Conservation (phyloP, 2,329 filamentous ascomycete genomes). For the Coleophoma eucalyptorum region DNA sequence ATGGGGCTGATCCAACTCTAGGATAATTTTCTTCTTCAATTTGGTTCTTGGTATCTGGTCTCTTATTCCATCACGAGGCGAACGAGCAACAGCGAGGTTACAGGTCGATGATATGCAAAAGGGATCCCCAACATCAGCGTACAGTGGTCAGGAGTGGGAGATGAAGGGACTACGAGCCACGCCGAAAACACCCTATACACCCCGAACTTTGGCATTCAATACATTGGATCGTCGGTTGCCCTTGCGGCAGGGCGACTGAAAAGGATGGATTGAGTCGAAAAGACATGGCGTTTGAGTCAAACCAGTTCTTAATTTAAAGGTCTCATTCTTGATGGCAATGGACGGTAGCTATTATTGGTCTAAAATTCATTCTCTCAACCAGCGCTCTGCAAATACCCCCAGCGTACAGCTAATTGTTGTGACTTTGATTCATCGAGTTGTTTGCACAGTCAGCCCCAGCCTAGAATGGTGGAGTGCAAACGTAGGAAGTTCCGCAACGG, state of each 20-base stretch:
- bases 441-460: no score
- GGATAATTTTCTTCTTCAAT: constrained; percentile 57
- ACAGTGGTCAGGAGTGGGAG: constrained; percentile 51
- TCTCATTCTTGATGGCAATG: no score
- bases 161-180: constrained; percentile 45
- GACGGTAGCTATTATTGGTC: no score
- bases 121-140: constrained; percentile 28
- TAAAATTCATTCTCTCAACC: no score
- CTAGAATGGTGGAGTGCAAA: no score
- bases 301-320: no score
- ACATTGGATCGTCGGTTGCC: constrained; percentile 56
- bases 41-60: constrained; percentile 55
- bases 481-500: no score
- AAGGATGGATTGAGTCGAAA: background rate
- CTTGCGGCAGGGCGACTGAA: constrained; percentile 28
- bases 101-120: constrained; percentile 42
- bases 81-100: constrained; percentile 46
- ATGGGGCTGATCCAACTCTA: constrained; percentile 24
- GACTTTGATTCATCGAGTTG: no score
- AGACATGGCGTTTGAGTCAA: no score
- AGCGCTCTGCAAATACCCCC: no score
- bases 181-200: constrained; percentile 50
- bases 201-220: constrained; percentile 65
- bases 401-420: no score
- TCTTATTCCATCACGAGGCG: constrained; percentile 34